Evolutionary conservation across 1,284 basidiomycete species (phyloP), one percentile per base, ranked within the genome.

Genomic region (Pseudozyma thailandica): DNA sequence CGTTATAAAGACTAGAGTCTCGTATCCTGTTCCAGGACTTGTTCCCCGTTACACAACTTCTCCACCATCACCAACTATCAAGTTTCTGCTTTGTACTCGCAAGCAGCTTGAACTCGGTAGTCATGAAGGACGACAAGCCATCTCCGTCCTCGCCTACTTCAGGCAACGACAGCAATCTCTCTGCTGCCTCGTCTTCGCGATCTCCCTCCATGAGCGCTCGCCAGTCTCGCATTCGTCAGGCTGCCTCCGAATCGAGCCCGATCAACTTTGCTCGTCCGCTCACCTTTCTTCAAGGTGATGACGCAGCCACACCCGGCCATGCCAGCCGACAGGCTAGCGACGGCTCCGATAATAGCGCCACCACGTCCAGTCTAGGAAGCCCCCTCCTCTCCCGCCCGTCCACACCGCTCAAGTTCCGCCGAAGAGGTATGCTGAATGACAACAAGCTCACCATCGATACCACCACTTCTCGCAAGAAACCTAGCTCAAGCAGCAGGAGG

Each of bases 231-330:
- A 52, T 64, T 23, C 54, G 50, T 20, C 50, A 50, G 15, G 33
- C n/a, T 38, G 46, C 50, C 6, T 50, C 50, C 27, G 35, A 58
- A 7, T 46, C 46, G 12, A 21, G 27, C 6, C 47, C 62, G 3
- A 58, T 64, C 50, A 64, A 53, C 46, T 64, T 64, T 42, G 61
- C 54, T 37, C 61, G 54, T 15, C 61, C 54, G 25, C 20, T 64
- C 35, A 12, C 27, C 21, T 30, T 28, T 18, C 47, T 35, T 25
- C 26, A 37, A 38, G 39, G 21, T 12, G 33, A 48, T 5, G 26
- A 49, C 8, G 8, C 50, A 15, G 6, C 26, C 6, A 4, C 35
- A 20, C 13, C 47, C 18, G 59, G 39, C 43, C 59, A 50, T 25
- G 43, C 41, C 35, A 50, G 31, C 7, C n/a, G 15, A 4, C 12